These are phyloP conservation scores for Coprinellus micaceus DNA, from an alignment of 768 basidiomycete species.

Conservation along the genomic window DNA sequence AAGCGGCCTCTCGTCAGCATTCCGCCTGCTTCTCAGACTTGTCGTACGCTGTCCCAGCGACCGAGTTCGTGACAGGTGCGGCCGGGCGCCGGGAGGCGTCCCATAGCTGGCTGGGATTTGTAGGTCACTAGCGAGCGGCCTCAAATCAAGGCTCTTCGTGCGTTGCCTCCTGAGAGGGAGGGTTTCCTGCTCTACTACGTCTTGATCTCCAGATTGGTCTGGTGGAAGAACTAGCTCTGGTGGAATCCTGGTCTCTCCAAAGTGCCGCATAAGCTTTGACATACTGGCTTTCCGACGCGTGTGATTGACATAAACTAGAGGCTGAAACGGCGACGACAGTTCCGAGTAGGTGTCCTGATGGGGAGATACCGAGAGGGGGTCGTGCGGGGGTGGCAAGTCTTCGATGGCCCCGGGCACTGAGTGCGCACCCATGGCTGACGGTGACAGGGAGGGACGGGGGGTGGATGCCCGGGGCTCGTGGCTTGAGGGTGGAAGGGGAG, in stretches of 20 bases:
- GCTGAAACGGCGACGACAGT: neutral
- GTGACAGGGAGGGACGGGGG: neutral
- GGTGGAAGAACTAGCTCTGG: neutral
- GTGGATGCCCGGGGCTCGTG: neutral
- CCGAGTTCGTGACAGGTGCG: neutral
- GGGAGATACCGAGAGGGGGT: neutral
- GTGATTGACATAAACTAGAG: neutral
- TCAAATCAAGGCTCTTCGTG: constrained; percentile 14
- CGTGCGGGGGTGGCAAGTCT: neutral
- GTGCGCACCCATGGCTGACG: no score
- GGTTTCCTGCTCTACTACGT: neutral
- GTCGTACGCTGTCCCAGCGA: neutral
- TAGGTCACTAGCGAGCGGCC: neutral
- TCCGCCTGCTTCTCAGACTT: neutral
- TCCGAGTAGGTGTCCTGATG: neutral
- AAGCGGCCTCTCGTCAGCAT: neutral
- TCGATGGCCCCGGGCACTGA: no score
- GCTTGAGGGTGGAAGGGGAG: neutral
- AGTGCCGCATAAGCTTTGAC: constrained; percentile 11
- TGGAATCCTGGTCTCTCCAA: constrained; percentile 9
- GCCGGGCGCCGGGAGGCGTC: neutral
- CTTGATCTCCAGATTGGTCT: neutral
- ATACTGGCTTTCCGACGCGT: constrained; percentile 9
- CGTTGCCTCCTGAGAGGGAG: constrained; percentile 5
- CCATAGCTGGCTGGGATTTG: neutral